These are phyloP conservation scores for Spirogloea muscicola DNA, from an alignment of 139 green algal genomes.

Conservation along the genomic window DNA sequence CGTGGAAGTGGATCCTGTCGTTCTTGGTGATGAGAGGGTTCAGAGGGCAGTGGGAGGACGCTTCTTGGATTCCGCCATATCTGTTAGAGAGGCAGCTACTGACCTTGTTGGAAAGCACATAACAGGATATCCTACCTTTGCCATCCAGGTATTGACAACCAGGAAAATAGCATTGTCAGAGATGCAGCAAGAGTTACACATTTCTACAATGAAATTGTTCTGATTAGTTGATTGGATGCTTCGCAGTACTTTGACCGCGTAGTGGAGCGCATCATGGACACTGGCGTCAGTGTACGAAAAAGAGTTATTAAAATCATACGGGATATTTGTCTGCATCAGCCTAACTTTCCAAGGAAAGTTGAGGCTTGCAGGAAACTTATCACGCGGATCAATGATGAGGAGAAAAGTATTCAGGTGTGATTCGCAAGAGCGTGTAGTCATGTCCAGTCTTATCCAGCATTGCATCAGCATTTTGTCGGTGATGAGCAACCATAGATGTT, in stretches of 20 bases:
- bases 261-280: conserved; percentile 55
- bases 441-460: no score
- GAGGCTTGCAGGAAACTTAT: conserved; percentile 33
- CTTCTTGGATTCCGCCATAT: conserved; percentile 74
- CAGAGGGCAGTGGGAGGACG: conserved; percentile 55
- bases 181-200: no score
- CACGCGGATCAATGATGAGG: conserved; percentile 35
- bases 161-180: no score
- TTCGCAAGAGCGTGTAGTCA: no score
- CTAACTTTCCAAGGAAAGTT: conserved; percentile 48
- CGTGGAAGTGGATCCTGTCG: conserved; percentile 59
- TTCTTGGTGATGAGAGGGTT: conserved; percentile 60
- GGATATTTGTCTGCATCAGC: conserved; percentile 66
- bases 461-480: no score
- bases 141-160: conserved; percentile 51
- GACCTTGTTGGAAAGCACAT: conserved; percentile 76
- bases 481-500: no score
- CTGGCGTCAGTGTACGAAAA: conserved; percentile 75
- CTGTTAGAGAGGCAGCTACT: conserved; percentile 77
- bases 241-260: conserved; percentile 69
- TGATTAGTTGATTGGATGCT: not conserved
- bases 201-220: no score
- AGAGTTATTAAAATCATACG: conserved; percentile 73
- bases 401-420: conserved; percentile 35
- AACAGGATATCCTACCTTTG: conserved; percentile 54